A percentile compares a stretch with the other conserved stretches of the same genome.
Evolutionary conservation across 1,284 basidiomycete species (phyloP).

Genomic region (Ustilago crameri): DNA sequence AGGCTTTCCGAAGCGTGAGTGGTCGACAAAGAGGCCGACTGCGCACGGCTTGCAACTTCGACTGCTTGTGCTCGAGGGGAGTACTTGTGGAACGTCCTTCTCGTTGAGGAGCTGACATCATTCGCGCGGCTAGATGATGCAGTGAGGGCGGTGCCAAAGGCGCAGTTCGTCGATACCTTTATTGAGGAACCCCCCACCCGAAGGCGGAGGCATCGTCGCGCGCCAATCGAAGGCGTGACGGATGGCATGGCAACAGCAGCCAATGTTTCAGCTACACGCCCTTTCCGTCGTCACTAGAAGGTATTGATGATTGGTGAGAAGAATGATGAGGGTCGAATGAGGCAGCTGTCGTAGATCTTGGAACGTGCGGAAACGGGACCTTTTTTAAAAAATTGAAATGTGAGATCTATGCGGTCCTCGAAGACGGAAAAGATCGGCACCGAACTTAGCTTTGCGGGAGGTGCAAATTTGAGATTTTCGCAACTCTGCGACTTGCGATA

Average conservation of each 20-base stretch:
- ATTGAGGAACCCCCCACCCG: conserved; percentile 7
- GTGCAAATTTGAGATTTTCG: conserved; percentile 29
- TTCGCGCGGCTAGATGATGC: not conserved
- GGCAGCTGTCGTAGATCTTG: too few relatives aligned
- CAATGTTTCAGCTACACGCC: too few relatives aligned
- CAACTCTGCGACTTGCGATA: conserved; percentile 25
- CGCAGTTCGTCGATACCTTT: conserved; percentile 1
- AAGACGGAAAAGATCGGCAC: conserved; percentile 14
- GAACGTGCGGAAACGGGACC: too few relatives aligned
- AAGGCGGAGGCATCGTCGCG: conserved; percentile 20
- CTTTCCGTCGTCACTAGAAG: too few relatives aligned
- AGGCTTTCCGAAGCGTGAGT: not conserved
- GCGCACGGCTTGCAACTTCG: conserved; percentile 6
- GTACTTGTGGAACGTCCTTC: conserved; percentile 4
- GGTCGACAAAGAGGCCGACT: not conserved
- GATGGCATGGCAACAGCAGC: conserved; percentile 13
- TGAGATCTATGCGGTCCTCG: conserved; percentile 21
- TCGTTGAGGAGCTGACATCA: not conserved
- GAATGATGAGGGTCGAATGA: too few relatives aligned
- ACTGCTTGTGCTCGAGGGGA: conserved; percentile 13
- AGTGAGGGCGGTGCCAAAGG: not conserved
- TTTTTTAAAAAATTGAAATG: not conserved
- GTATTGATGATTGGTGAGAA: too few relatives aligned
- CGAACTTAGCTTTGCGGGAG: conserved; percentile 15
- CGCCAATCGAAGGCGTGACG: conserved; percentile 15